Evolutionary conservation across 306 rosid genomes (phyloP), one percentile per base, ranked within the genome.

Genomic region (barrel medic (Medicago truncatula)): DNA sequence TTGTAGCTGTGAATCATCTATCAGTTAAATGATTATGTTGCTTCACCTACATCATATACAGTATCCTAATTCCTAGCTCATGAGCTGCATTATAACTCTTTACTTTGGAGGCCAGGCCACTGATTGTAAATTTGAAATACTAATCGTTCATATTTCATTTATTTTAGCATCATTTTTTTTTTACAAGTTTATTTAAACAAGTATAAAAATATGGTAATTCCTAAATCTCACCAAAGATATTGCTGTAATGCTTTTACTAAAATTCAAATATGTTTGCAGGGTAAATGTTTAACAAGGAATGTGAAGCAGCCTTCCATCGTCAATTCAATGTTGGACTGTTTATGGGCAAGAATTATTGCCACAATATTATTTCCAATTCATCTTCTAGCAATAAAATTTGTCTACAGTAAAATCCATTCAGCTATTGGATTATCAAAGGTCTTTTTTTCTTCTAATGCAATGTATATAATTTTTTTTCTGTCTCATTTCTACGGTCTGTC

Each of bases 381-480:
- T 83, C 16, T 82, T 76, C 73, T 93, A 81, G 98, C 97, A 39
- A 87, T 80, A 79, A 91, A 80, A 68, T 80, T 93, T 11, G 78
- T 93, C 76, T 91, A 93, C 82, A 83, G 71, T 60, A 91, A 89
- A 88, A 85, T 93, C 76, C 96, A 87, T 73, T 87, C 93, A 34
- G 89, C 92, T 71, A 87, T 93, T 4, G 92, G 97, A 78, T 86
- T 89, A 68, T 82, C 89, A 60, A 91, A 91, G 93, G 91, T 89
- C 76, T 58, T 43, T 6, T 56, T 38, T 53, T 25, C 41, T 67
- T 21, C 9, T 15, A 17, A 39, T 67, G 73, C 31, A 38, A 16
- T 68, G 38, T 59, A 40, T 63, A 61, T 70, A 56, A 52, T 74
- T 64, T 58, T 52, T 52, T 69, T 70, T 49, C 3, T 46, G 10